phyloP scores from a whole-genome alignment of 495 filamentous ascomycete species.

The Penicillium lividum region DNA sequence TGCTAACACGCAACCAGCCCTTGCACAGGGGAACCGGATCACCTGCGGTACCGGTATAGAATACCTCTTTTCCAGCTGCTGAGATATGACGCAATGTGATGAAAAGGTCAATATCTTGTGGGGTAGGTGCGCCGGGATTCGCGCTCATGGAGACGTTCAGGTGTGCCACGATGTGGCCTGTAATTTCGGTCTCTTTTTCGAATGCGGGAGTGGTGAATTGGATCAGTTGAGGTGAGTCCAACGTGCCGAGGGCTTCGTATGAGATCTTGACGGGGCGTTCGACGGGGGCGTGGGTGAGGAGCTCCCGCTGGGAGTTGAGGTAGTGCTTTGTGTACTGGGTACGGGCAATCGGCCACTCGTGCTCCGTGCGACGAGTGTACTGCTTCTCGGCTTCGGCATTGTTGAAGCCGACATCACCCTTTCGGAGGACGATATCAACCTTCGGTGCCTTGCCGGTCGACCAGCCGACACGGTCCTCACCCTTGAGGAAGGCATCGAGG shows the following conservation, averaged over 20 bases:
- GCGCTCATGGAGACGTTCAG: constrained; percentile 59
- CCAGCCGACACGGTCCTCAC: constrained; percentile 62
- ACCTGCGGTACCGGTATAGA: constrained; percentile 58
- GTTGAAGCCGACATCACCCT: constrained; percentile 65
- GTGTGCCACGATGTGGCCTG: constrained; percentile 63
- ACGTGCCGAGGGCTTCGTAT: constrained; percentile 54
- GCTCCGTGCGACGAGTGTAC: constrained; percentile 54
- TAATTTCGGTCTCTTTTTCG: constrained; percentile 61
- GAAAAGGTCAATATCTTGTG: constrained; percentile 63
- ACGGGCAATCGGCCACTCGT: constrained; percentile 63
- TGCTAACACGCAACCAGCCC: constrained; percentile 51
- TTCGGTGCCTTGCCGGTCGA: constrained; percentile 56
- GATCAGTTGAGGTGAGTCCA: constrained; percentile 30
- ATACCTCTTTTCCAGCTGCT: constrained; percentile 56
- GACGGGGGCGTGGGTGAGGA: constrained; percentile 51
- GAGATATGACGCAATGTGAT: constrained; percentile 62
- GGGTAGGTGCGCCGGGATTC: constrained; percentile 26
- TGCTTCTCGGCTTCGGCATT: constrained; percentile 54
- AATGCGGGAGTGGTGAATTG: constrained; percentile 58
- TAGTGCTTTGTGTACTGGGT: constrained; percentile 60
- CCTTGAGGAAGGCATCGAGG: constrained; percentile 67
- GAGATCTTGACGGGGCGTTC: constrained; percentile 50
- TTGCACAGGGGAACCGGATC: constrained; percentile 45
- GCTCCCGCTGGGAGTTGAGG: constrained; percentile 53
- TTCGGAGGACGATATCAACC: constrained; percentile 58